Evolutionary conservation across 805 yeast genomes (phyloP).

Genomic region (Clavispora fructus): DNA sequence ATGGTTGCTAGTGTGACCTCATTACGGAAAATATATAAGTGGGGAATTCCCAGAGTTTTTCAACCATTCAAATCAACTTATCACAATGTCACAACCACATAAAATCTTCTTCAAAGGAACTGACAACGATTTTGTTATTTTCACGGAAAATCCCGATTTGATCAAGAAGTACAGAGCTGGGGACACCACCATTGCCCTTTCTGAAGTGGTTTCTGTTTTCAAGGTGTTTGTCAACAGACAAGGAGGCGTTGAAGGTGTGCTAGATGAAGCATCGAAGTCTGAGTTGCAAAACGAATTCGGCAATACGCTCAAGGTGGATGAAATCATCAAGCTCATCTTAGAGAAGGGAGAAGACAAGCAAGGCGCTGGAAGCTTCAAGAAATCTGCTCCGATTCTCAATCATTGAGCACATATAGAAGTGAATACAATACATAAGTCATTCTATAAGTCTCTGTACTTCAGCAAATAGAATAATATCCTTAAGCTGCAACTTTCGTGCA

Average conservation of each 20-base stretch:
- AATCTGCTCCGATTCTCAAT: background rate
- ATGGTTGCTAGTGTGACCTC: background rate
- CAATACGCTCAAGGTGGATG: constrained; percentile 42
- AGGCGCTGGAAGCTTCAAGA: constrained; percentile 10
- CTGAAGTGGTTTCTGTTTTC: constrained; percentile 58
- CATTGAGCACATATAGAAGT: background rate
- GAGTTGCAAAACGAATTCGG: constrained; percentile 71
- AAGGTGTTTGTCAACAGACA: constrained; percentile 57
- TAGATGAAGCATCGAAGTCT: constrained; percentile 65
- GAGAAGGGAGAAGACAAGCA: constrained; percentile 54
- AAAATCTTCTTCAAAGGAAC: constrained; percentile 64
- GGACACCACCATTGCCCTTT: constrained; percentile 51
- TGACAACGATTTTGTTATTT: constrained; percentile 58
- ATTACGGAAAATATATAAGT: background rate
- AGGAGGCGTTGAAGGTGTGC: constrained; percentile 68
- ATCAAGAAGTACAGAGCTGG: constrained; percentile 46
- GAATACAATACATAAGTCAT: background rate
- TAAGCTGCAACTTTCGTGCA: background rate
- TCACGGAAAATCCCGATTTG: constrained; percentile 50
- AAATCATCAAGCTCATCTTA: constrained; percentile 54
- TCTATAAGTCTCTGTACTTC: no score
- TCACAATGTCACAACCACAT: constrained; percentile 29
- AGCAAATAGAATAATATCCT: background rate
- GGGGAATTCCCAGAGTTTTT: background rate
- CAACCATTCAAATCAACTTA: background rate